phyloP scores from a whole-genome alignment of 495 filamentous ascomycete genomes.

The Podospora didyma region DNA sequence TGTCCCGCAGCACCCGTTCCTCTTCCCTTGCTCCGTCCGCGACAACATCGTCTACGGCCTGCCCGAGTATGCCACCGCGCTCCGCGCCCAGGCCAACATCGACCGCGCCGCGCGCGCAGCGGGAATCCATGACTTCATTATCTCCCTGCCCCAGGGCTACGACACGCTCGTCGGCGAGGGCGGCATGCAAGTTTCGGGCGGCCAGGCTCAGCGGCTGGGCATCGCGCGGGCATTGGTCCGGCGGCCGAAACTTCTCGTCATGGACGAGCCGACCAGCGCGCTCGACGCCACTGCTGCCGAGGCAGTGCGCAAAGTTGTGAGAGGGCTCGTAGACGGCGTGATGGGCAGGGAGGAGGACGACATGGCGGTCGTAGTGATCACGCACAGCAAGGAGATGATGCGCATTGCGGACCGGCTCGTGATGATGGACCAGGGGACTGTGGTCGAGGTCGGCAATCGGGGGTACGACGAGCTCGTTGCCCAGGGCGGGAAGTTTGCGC shows the following conservation, averaged over 20 bases:
- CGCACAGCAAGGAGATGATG: slow-evolving; percentile 82
- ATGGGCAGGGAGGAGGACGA: slow-evolving; percentile 6
- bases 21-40: slow-evolving; percentile 69
- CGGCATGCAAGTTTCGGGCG: slow-evolving; percentile 70
- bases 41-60: slow-evolving; percentile 83
- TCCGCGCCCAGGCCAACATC: slow-evolving; percentile 38
- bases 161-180: slow-evolving; percentile 73
- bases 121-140: slow-evolving; percentile 77
- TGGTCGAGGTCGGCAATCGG: slow-evolving; percentile 49
- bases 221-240: slow-evolving; percentile 79
- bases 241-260: slow-evolving; percentile 63
- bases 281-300: slow-evolving; percentile 70
- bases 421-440: slow-evolving; percentile 62
- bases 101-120: slow-evolving; percentile 60
- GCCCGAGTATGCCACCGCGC: slow-evolving; percentile 20
- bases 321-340: slow-evolving; percentile 35
- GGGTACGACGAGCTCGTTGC: slow-evolving; percentile 1
- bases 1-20: slow-evolving; percentile 72
- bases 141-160: slow-evolving; percentile 69
- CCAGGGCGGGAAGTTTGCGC: slow-evolving; percentile 1
- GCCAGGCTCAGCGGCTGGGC: slow-evolving; percentile 77
- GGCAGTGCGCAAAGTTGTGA: slow-evolving; percentile 61
- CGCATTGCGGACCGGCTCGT: slow-evolving; percentile 64
- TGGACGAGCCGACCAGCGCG: slow-evolving; percentile 86
- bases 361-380: slow-evolving; percentile 67